Evolutionary conservation across 129 eudicot species (phyloP).

Genomic region (Daucus carota): DNA sequence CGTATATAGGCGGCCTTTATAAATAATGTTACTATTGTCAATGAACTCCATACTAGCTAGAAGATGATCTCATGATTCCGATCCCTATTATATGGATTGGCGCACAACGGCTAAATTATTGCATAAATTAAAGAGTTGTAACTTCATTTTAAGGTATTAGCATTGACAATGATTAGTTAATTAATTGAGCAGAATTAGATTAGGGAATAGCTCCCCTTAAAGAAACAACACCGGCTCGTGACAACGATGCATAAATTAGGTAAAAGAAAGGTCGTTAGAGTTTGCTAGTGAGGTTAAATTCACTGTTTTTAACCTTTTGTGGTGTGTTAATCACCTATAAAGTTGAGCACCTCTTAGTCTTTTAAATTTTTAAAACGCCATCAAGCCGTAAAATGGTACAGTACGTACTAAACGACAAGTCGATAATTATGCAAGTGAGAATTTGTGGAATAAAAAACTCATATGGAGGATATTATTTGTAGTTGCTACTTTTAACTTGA

Average conservation of each 20-base stretch:
- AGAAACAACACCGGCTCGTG: slow-evolving; percentile 5
- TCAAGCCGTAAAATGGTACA: neutral
- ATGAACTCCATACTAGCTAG: neutral
- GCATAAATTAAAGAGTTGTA: neutral
- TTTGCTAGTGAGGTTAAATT: neutral
- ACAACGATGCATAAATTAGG: slow-evolving; percentile 4
- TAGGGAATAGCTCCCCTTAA: neutral
- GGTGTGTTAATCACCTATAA: neutral
- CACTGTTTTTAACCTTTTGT: neutral
- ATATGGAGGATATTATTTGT: neutral
- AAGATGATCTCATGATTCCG: neutral
- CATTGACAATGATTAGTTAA: slow-evolving; percentile 3
- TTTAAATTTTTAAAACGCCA: neutral
- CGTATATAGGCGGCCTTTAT: neutral
- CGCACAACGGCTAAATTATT: neutral
- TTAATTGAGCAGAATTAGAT: neutral
- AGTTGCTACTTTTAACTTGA: too few species aligned
- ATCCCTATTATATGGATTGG: neutral
- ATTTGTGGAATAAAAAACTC: neutral
- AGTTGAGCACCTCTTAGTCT: neutral
- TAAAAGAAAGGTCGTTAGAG: neutral
- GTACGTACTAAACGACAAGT: neutral
- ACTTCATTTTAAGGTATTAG: neutral
- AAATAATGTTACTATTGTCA: neutral
- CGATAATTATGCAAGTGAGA: too few species aligned